Base-by-base conservation (phyloP, 2,329 filamentous ascomycete genomes). In the Penicillium brevicompactum region DNA sequence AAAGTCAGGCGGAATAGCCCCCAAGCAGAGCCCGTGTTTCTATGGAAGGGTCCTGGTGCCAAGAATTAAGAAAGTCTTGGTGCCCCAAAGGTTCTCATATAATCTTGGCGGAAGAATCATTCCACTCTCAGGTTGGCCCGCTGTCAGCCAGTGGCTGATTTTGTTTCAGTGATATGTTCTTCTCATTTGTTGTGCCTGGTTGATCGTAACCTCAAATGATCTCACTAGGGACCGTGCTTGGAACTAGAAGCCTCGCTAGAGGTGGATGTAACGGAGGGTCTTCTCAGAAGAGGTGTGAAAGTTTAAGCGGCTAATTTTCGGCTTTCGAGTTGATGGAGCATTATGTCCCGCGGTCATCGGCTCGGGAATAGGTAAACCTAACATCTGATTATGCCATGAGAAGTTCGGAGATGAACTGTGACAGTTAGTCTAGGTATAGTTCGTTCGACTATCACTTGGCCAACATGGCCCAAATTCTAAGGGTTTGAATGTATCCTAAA, bases 51-150 rank as follows among this genome's bases (percentile, higher is more conserved):
- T 37, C 34, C 4, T 37, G 2, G 24, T 63, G 60, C 60, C 60
- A 62, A 62, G 60, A 44, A 14, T 14, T 53, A 38, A 42, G 49
- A 48, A 49, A 57, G 40, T 54, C 61, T 63, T 62, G 61, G 61
- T 58, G 49, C 50, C 61, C 53, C 56, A 59, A 63, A 63, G 61
- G 61, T 63, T 61, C 61, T 59, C 61, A 58, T 16, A 16, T 14
- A 27, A 21, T 13, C 50, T 48, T 52, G 50, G 50, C 50, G 14
- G 2, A n/a, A 37, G n/a, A 7, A n/a, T 13, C 7, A 37, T 37
- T n/a, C 34, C 34, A n/a, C 34, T n/a, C 34, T 37, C 14, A n/a
- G 34, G 34, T 37, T 37, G 34, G 34, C 7, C n/a, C 14, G 13
- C 34, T 14, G 11, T 37, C 6, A 37, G 5, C 16, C 2, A 22